These are phyloP conservation scores for Coemansia sp. DNA, from an alignment of 371 early-diverging fungal species.

Conservation along the genomic window DNA sequence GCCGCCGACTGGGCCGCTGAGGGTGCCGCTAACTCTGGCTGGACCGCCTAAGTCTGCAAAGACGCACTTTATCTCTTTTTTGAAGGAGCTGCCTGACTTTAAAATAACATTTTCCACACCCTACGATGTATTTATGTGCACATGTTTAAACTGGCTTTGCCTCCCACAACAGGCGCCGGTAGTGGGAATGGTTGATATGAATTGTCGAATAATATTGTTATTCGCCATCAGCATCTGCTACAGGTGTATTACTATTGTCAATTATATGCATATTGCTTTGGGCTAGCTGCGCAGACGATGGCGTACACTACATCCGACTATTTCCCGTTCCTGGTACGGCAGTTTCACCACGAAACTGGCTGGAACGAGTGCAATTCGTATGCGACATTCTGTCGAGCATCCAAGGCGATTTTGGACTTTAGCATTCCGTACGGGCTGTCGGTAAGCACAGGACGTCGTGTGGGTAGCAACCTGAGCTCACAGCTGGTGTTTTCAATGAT, in stretches of 20 bases:
- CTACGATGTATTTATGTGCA: background rate
- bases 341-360: conserved; percentile 71
- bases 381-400: conserved; percentile 72
- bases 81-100: background rate
- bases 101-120: background rate
- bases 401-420: conserved; percentile 75
- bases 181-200: background rate
- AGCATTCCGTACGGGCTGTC: conserved; percentile 71
- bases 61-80: background rate
- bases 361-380: conserved; percentile 82
- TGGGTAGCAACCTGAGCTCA: conserved; percentile 74
- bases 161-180: background rate
- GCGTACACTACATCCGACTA: conserved; percentile 69
- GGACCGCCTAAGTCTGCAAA: background rate
- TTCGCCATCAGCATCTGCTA: background rate
- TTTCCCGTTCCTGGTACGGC: conserved; percentile 78
- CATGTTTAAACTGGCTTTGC: background rate
- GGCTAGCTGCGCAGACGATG: conserved; percentile 7
- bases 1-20: conserved; percentile 62
- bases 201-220: background rate
- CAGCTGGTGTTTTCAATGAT: conserved; percentile 73
- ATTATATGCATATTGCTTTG: background rate
- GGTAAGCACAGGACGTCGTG: conserved; percentile 69
- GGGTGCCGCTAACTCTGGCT: conserved; percentile 40
- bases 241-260: background rate